Percentiles rank a stretch among this genome's conserved stretches.
These are phyloP conservation scores for Metarhizium rileyi DNA, from an alignment of 2,329 filamentous ascomycete genomes.

Conservation along the genomic window DNA sequence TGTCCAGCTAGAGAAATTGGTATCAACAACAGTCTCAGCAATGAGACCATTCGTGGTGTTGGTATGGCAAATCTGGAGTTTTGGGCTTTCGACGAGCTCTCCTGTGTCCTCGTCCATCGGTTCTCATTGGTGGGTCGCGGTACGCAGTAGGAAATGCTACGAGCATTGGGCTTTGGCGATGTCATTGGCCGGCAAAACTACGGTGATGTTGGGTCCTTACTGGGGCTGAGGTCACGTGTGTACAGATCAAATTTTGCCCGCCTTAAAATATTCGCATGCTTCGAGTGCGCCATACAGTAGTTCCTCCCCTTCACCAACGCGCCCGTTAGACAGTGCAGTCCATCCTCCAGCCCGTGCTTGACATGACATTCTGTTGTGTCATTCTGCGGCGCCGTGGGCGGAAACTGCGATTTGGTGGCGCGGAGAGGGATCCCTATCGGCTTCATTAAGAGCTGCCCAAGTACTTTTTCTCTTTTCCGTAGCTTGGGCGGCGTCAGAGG, in stretches of 20 bases:
- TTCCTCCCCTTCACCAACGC: constrained; percentile 48
- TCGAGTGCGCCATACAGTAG: constrained; percentile 27
- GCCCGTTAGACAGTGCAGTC: constrained; percentile 81
- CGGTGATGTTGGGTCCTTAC: constrained; percentile 1
- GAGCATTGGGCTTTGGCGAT: too few species aligned
- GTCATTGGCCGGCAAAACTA: constrained; percentile 10
- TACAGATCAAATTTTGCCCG: constrained; percentile 2
- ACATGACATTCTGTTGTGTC: constrained; percentile 59
- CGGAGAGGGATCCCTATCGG: constrained; percentile 40
- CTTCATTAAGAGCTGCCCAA: constrained; percentile 50
- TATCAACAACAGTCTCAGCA: background rate
- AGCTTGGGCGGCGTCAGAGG: constrained; percentile 34
- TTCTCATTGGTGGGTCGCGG: too few species aligned
- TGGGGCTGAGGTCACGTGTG: constrained; percentile 9
- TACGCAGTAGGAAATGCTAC: too few species aligned
- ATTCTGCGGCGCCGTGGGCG: constrained; percentile 50
- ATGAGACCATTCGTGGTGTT: background rate
- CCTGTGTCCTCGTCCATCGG: background rate
- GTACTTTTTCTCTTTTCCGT: constrained; percentile 29
- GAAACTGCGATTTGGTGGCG: constrained; percentile 48
- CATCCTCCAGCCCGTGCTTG: constrained; percentile 49
- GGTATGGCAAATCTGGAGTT: background rate
- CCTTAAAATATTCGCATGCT: background rate
- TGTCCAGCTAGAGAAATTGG: background rate
- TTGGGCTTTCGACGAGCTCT: background rate